phyloP scores from a whole-genome alignment of 129 eudicot genomes.

The Chrysanthemum seticuspe region DNA sequence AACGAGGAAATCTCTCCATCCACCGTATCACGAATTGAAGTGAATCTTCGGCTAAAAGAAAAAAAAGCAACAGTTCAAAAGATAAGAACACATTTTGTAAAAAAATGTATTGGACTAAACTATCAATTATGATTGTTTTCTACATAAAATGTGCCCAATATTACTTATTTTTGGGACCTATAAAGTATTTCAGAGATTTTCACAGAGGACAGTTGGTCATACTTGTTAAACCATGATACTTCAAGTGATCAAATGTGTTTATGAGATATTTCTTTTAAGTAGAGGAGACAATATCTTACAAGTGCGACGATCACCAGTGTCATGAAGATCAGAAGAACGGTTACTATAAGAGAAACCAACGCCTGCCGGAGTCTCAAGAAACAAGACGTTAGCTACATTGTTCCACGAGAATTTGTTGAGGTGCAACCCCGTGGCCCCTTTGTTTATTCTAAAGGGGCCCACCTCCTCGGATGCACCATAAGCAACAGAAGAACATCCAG shows the following conservation, averaged over 20 bases:
- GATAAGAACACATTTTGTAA: too few relatives aligned
- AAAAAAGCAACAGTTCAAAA: not conserved
- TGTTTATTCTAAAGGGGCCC: conserved; percentile 89
- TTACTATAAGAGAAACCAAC: conserved; percentile 92
- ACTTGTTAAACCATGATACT: too few relatives aligned
- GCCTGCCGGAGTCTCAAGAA: conserved; percentile 98
- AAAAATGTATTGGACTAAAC: too few relatives aligned
- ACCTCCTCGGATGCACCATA: conserved; percentile 99
- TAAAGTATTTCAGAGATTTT: too few relatives aligned
- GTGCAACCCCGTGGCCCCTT: conserved; percentile 63
- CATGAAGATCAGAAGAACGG: conserved; percentile 69
- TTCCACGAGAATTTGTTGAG: conserved; percentile 87
- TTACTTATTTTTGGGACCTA: too few relatives aligned
- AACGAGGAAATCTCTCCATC: conserved; percentile 94
- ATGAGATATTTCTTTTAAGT: not conserved
- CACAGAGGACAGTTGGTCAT: too few relatives aligned
- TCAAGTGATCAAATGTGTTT: not conserved
- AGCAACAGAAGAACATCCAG: conserved; percentile 96
- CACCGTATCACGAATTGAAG: conserved; percentile 63
- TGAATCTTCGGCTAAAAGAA: conserved; percentile 75
- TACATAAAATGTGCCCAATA: not conserved
- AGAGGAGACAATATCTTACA: conserved; percentile 38
- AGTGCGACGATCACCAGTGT: conserved; percentile 92
- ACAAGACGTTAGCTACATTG: conserved; percentile 73
- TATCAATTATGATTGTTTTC: not conserved